Evolutionary conservation across 148 eudicot genomes (phyloP), one percentile per base, ranked within the genome.

Genomic region (Dianthus caryophyllus): DNA sequence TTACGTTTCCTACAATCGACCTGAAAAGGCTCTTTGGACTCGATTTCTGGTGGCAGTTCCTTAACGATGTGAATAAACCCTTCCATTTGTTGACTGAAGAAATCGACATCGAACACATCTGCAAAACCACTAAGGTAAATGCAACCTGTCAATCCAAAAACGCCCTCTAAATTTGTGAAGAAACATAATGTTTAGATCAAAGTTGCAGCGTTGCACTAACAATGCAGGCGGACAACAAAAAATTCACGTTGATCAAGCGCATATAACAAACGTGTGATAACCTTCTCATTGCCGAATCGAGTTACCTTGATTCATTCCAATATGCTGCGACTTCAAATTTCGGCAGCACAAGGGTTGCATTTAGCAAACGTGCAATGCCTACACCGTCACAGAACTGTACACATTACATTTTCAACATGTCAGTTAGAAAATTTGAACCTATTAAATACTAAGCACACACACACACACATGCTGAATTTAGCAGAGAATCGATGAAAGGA

Each of bases 261-360:
- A 68, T 9, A 22, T 4, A 52, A 55, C 22, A n/a, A 16, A 50
- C 14, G 7, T 46, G 48, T 12, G 16, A 26, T 22, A 36, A 1
- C 26, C 17, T 16, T 29, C 52, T 29, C 54, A 20, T 30, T 8
- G 41, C 49, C 41, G 41, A 25, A 22, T 25, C 33, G 5, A 58
- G 43, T 61, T 84, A 94, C 98, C 98, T 94, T n/a, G 98, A 84
- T 69, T 94, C 98, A 61, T 94, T 94, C 98, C 98, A 94, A 69
- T 94, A 94, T 18, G 98, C 97, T 61, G 98, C 98, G 69, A 83
- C 97, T 76, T 94, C 98, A 84, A 94, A 94, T 74, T 90, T 94
- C 46, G 98, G 98, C 71, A 94, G 74, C 64, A 94, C 97, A 64
- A 94, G 92, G 71, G 98, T 90, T 26, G 97, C 98, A 78, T 94